A percentile compares a stretch with the other conserved stretches of the same genome.
These are phyloP conservation scores for Yamadazyma songkhlaensis DNA, from an alignment of 1,139 yeast genomes.

Conservation along the genomic window DNA sequence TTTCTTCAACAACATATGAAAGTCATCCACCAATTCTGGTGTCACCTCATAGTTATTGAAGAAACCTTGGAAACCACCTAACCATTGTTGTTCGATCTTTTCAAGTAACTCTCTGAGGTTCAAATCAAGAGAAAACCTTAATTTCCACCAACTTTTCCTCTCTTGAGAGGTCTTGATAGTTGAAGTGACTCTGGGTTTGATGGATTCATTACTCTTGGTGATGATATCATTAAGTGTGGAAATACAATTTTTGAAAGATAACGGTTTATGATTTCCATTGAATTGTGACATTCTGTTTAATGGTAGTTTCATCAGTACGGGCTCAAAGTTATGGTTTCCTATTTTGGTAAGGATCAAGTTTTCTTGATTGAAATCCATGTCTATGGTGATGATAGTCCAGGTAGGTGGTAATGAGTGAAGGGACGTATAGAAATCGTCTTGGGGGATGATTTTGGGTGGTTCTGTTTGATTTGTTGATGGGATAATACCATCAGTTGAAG, in stretches of 20 bases:
- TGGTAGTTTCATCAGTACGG: constrained; percentile 60
- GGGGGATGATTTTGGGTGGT: no score
- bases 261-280: constrained; percentile 8
- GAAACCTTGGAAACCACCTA: constrained; percentile 76
- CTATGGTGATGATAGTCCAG: constrained; percentile 65
- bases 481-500: not conserved
- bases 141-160: constrained; percentile 75
- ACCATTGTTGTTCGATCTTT: constrained; percentile 64
- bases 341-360: constrained; percentile 55
- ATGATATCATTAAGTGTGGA: constrained; percentile 51
- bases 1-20: constrained; percentile 8
- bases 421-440: no score
- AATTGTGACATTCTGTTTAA: constrained; percentile 34
- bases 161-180: constrained; percentile 56
- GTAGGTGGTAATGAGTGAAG: constrained; percentile 30
- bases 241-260: constrained; percentile 48
- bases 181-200: constrained; percentile 51
- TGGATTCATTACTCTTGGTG: constrained; percentile 56
- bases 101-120: constrained; percentile 52
- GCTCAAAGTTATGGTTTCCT: constrained; percentile 25
- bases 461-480: not conserved
- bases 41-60: constrained; percentile 28
- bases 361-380: constrained; percentile 56
- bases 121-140: constrained; percentile 60
- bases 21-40: not conserved